These are phyloP conservation scores for Marchantia polymorpha DNA, from an alignment of 225 moss, liverwort and hornwort species.

Conservation along the genomic window DNA sequence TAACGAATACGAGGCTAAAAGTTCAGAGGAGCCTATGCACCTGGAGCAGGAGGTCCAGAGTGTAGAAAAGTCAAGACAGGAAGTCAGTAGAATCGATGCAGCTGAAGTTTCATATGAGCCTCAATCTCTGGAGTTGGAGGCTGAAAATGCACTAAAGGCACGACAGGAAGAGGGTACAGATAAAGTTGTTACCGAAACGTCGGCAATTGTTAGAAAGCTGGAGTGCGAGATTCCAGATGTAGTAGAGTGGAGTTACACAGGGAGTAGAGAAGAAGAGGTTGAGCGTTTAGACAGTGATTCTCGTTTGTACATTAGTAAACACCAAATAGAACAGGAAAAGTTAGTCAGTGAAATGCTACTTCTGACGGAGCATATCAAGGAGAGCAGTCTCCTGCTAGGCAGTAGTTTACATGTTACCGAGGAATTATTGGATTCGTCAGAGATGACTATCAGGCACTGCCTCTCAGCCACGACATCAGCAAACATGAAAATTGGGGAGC, in stretches of 20 bases:
- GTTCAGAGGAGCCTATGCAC: not conserved
- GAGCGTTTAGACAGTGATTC: not conserved
- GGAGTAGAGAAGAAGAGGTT: not conserved
- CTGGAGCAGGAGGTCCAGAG: not conserved
- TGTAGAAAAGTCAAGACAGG: not conserved
- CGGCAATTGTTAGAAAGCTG: not conserved
- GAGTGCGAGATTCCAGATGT: not conserved
- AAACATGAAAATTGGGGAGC: constrained; percentile 4
- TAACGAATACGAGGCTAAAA: not conserved
- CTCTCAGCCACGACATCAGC: constrained; percentile 17
- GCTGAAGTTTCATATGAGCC: not conserved
- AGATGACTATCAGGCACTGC: constrained; percentile 7
- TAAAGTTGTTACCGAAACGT: not conserved
- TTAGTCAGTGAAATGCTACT: constrained; percentile 16
- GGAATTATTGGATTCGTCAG: constrained; percentile 10
- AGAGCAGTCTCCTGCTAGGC: constrained; percentile 17
- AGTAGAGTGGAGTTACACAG: not conserved
- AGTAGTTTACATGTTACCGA: constrained; percentile 13
- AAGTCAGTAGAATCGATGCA: not conserved
- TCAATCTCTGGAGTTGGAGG: not conserved
- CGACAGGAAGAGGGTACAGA: not conserved
- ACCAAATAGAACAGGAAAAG: constrained; percentile 9
- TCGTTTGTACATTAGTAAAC: constrained; percentile 6
- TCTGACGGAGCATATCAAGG: constrained; percentile 19
- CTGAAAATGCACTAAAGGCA: not conserved